phyloP scores from a whole-genome alignment of 768 basidiomycete species.

The Rhodotorula toruloides region DNA sequence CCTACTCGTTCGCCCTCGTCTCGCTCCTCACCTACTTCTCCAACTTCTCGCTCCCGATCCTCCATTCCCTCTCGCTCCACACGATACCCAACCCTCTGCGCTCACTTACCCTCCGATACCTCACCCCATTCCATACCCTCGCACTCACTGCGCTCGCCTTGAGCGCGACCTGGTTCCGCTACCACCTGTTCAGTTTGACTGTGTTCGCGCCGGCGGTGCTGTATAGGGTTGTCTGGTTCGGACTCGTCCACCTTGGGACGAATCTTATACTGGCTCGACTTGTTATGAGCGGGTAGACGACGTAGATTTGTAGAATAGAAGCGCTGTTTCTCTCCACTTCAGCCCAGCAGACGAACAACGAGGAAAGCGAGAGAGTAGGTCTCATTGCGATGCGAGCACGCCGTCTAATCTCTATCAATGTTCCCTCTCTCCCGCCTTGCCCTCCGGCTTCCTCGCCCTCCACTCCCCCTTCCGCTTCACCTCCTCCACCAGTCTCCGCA shows the following conservation, averaged over 20 bases:
- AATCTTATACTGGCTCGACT: slow-evolving; percentile 5
- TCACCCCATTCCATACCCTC: slow-evolving; percentile 19
- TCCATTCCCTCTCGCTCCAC: slow-evolving; percentile 17
- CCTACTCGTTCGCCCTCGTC: slow-evolving; percentile 27
- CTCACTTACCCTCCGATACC: not conserved
- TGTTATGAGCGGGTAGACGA: not conserved
- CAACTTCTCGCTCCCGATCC: slow-evolving; percentile 33
- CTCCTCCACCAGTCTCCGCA: not conserved
- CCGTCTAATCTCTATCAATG: not conserved
- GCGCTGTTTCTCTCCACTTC: not conserved
- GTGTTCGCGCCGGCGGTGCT: slow-evolving; percentile 35
- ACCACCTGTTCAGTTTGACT: slow-evolving; percentile 30
- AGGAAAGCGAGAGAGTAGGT: not conserved
- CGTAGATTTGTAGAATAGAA: not conserved
- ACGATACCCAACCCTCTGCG: not conserved
- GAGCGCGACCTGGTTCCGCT: slow-evolving; percentile 20
- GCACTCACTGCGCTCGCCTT: slow-evolving; percentile 5
- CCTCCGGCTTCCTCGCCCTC: slow-evolving; percentile 34
- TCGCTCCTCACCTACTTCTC: slow-evolving; percentile 32
- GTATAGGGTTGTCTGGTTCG: slow-evolving; percentile 15
- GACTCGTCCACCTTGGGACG: slow-evolving; percentile 7
- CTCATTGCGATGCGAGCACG: not conserved
- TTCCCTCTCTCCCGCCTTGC: slow-evolving; percentile 21
- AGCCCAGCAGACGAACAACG: not conserved
- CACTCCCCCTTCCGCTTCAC: slow-evolving; percentile 17